Base-by-base conservation (phyloP, 1,284 basidiomycete genomes). In the Ceratobasidium sp. region DNA sequence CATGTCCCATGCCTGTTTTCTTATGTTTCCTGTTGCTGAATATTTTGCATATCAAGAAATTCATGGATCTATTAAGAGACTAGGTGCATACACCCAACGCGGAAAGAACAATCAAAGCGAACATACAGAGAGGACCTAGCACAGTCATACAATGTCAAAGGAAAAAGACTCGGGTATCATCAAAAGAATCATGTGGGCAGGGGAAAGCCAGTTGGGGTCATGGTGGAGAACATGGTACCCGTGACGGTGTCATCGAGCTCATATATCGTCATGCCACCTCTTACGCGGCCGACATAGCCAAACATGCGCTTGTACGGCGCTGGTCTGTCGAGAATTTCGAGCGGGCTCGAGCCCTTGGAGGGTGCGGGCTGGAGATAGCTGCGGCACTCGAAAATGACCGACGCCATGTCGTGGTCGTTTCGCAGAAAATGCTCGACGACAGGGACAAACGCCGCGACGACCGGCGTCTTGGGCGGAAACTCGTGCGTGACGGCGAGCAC, bases 281-380 rank as follows among this genome's bases (percentile, higher is more conserved):
- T n/a, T 2, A 69, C 64, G 16, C 64, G 44, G 2, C 64, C 64
- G 16, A 69, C 38, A 40, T 69, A 69, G 25, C 64, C 64, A 46
- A 69, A 69, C 64, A 54, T 69, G 48, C 64, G 64, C 28, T 69
- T 69, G n/a, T 69, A 69, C 38, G 64, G 64, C 2, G 53, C 64
- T 14, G 51, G 51, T 44, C 64, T 56, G 53, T 69, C 64, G 12
- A 69, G 40, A 14, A 69, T 44, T 28, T 69, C 64, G 21, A 69
- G 51, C 16, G 64, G 53, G 23, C 46, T 49, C 3, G 23, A 5
- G 51, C 0, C 8, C 25, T 69, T 30, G n/a, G 36, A 14, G 21
- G 51, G 53, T 11, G 40, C n/a, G 16, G 64, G 53, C 40, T 69
- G 64, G 14, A 69, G 12, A n/a, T 69, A 69, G n/a, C 64, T 69